Base-by-base conservation (phyloP, 2,329 filamentous ascomycete genomes). In the Dothistroma pini region DNA sequence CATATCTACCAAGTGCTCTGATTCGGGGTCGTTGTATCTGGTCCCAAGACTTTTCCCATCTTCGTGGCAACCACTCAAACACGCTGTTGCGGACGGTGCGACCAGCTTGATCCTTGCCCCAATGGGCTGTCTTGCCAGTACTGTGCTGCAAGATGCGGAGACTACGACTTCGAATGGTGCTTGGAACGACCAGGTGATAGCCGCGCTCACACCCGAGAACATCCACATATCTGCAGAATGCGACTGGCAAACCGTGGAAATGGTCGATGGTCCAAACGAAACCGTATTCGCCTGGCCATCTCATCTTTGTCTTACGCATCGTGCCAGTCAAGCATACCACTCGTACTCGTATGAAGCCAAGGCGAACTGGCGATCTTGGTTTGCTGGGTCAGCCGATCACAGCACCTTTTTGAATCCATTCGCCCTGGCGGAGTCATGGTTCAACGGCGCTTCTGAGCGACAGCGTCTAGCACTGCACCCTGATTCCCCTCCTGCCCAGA, bases 401-500 rank as follows among this genome's bases (percentile, higher is more conserved):
- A 56, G 57, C 21, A 73, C 73, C n/a, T 78, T 75, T 66, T 59
- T 60, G 38, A 60, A 69, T 59, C 69, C 69, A 16, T 55, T 73
- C 21, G 58, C 63, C 4, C 55, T 66, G n/a, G 69, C 70, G 2
- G 67, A 74, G 54, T 64, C 69, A 19, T 73, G 71, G 72, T 68
- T 68, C 52, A 59, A 53, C 22, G 61, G 56, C 22, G 62, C 60
- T 19, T 56, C 59, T 14, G 66, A 38, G 31, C 50, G 60, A n/a
- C n/a, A 44, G 21, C 16, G 35, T 48, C 34, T 49, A 21, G 48
- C 57, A 4, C 48, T 50, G 51, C 38, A 56, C 25, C 21, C 44
- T 16, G 41, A 12, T 31, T 35, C 48, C 7, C 22, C 41, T 22
- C 32, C 35, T 35, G 38, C 38, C 29, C 38, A 25, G 21, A 49